Conservation (phyloP, 2,329 filamentous ascomycete species). For the Pyrenophora graminea region DNA sequence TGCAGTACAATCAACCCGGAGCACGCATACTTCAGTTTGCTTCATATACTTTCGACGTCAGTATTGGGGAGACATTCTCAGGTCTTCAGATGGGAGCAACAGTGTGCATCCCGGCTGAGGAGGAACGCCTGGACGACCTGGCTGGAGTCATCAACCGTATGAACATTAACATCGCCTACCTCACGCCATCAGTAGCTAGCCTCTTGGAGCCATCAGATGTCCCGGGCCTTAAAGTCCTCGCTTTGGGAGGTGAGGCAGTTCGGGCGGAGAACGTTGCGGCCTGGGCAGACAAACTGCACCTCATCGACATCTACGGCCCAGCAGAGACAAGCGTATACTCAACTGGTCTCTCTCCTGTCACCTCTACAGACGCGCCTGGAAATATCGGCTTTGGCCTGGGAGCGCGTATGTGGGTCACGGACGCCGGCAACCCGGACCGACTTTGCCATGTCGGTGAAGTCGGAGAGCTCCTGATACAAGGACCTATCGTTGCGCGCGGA, state of each 20-base stretch:
- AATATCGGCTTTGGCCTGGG: neutral
- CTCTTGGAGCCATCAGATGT: constrained; percentile 49
- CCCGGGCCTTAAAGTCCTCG: constrained; percentile 47
- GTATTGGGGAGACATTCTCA: constrained; percentile 56
- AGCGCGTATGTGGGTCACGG: neutral
- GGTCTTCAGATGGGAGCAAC: constrained; percentile 53
- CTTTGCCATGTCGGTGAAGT: constrained; percentile 7
- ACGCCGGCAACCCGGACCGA: neutral
- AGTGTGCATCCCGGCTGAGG: constrained; percentile 59
- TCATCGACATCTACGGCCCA: neutral
- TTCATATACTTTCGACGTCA: constrained; percentile 58
- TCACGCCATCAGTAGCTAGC: constrained; percentile 62
- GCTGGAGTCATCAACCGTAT: constrained; percentile 42
- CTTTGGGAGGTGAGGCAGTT: constrained; percentile 47
- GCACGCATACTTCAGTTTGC: constrained; percentile 11
- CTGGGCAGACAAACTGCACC: neutral
- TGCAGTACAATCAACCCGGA: constrained; percentile 55
- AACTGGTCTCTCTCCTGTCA: neutral
- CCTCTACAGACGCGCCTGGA: neutral
- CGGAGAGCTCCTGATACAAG: constrained; percentile 15
- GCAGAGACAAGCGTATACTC: neutral
- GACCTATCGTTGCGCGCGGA: constrained; percentile 2
- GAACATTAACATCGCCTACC: constrained; percentile 36
- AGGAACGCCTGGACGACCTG: constrained; percentile 55
- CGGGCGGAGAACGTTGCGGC: neutral